These are phyloP conservation scores for Yamagishiella unicocca DNA, from an alignment of 139 green algal genomes.

Conservation along the genomic window DNA sequence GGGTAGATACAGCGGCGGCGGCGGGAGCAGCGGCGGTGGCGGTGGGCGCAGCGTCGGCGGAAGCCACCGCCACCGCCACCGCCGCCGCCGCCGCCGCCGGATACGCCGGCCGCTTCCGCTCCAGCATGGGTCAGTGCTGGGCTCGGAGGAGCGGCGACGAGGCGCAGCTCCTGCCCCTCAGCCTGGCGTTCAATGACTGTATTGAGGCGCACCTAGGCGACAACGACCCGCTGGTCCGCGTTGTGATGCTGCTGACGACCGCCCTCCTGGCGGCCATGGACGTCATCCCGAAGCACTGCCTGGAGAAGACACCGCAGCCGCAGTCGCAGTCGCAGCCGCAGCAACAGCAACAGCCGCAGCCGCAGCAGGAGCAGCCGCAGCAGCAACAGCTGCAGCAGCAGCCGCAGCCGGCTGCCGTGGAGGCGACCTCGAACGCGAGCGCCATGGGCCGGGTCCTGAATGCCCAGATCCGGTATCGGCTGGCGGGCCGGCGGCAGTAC, in stretches of 20 bases:
- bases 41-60: neutral
- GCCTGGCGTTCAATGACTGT: neutral
- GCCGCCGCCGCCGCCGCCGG: neutral
- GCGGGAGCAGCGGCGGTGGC: neutral
- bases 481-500: too few species aligned
- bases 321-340: neutral
- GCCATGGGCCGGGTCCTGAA: too few species aligned
- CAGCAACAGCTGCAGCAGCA: neutral
- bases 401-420: neutral
- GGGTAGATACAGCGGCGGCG: too few species aligned
- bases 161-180: neutral
- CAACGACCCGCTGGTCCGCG: neutral
- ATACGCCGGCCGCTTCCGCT: neutral
- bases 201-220: neutral
- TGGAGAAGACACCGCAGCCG: neutral
- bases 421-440: too few species aligned
- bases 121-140: neutral
- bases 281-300: neutral
- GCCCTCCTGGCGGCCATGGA: neutral
- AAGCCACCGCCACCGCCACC: neutral
- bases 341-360: neutral
- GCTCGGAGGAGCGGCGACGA: neutral
- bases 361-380: neutral
- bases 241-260: constrained; percentile 5
- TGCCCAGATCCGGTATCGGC: too few species aligned